A percentile compares a stretch with the other conserved stretches of the same genome.
Conservation (phyloP, 2,329 filamentous ascomycete species). For the Diaporthe ampelina region DNA sequence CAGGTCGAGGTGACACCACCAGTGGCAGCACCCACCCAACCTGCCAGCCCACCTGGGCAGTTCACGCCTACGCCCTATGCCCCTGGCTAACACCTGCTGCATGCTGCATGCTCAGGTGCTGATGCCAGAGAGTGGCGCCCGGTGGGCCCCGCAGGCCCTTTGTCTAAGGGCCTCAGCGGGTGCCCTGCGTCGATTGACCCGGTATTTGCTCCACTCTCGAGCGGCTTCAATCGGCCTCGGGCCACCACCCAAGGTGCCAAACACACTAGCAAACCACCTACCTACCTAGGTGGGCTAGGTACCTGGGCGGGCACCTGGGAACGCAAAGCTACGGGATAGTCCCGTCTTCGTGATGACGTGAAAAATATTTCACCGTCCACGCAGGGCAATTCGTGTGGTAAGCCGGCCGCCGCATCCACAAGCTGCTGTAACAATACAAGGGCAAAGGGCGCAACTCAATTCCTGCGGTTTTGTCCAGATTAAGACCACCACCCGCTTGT, state of each 20-base stretch:
- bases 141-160: too few species aligned
- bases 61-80: not conserved
- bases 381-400: not conserved
- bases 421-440: not conserved
- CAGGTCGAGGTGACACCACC: not conserved
- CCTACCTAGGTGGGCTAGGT: too few species aligned
- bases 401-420: too few species aligned
- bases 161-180: not conserved
- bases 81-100: constrained; percentile 3
- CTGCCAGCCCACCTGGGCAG: too few species aligned
- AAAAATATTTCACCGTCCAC: constrained; percentile 13
- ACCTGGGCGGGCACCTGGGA: too few species aligned
- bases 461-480: not conserved
- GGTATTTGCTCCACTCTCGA: constrained; percentile 2
- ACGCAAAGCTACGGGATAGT: too few species aligned
- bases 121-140: too few species aligned
- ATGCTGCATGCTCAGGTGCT: too few species aligned
- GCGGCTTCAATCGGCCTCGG: constrained; percentile 22
- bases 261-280: too few species aligned
- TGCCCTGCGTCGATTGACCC: constrained; percentile 20
- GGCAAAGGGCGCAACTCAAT: constrained; percentile 22
- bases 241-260: too few species aligned
- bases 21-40: not conserved
- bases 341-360: constrained; percentile 6
- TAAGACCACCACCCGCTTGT: not conserved